phyloP scores from a whole-genome alignment of 192 early-diverging fungal species.

The Jimgerdemannia flammicorona region DNA sequence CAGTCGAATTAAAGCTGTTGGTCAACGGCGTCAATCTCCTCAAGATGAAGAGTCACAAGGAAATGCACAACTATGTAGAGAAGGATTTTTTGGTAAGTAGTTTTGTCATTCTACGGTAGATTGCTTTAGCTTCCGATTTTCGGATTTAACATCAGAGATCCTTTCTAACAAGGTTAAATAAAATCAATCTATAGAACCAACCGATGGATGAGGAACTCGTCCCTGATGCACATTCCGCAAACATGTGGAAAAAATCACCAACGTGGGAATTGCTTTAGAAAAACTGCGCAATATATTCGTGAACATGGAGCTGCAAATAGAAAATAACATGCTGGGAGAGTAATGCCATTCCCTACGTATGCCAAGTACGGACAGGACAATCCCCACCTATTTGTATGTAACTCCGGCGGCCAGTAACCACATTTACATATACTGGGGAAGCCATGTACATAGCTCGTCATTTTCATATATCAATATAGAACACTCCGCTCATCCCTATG shows the following conservation, averaged over 20 bases:
- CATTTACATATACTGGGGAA: too few species aligned
- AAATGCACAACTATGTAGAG: slow-evolving; percentile 73
- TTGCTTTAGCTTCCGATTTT: neutral
- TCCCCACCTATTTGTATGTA: too few species aligned
- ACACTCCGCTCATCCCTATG: too few species aligned
- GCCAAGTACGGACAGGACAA: too few species aligned
- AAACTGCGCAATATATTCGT: slow-evolving; percentile 52
- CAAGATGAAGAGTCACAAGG: slow-evolving; percentile 64
- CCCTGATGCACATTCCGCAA: slow-evolving; percentile 23
- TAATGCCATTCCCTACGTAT: too few species aligned
- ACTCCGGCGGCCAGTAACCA: too few species aligned
- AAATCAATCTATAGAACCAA: slow-evolving; percentile 7
- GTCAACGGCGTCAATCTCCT: slow-evolving; percentile 73
- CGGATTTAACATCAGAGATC: too few species aligned
- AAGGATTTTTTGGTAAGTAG: slow-evolving; percentile 54
- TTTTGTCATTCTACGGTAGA: neutral
- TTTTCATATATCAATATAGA: too few species aligned
- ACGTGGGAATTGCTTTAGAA: slow-evolving; percentile 38
- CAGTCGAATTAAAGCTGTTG: slow-evolving; percentile 14
- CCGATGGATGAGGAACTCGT: slow-evolving; percentile 40
- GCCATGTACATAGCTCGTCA: too few species aligned
- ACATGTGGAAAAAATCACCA: slow-evolving; percentile 35
- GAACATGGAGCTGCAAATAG: slow-evolving; percentile 37
- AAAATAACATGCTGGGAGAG: too few species aligned
- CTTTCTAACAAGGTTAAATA: too few species aligned